Base-by-base conservation (phyloP, 108 stramenopile genomes). In the Asterionellopsis glacialis region DNA sequence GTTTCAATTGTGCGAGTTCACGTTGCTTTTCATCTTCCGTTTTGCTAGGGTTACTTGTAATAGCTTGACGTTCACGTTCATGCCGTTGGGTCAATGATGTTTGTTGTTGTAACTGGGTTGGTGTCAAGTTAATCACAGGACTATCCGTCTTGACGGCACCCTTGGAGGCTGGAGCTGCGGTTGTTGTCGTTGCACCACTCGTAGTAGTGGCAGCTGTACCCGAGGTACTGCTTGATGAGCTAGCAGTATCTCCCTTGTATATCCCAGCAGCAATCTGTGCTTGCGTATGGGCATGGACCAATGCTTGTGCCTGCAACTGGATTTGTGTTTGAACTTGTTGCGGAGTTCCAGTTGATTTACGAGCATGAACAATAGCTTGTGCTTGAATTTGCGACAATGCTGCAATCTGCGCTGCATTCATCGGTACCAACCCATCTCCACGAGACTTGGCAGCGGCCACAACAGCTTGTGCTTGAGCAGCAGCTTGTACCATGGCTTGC, bases 401-500 rank as follows among this genome's bases (percentile, higher is more conserved):
- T 15, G 68, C 54, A 55, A 91, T 84, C 57, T 91, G 86, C 13
- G 79, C 72, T 14, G 81, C 64, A 41, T 59, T 80, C 68, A 74
- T 72, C 14, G 69, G 66, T 18, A 85, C 83, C 18, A 91, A 66
- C 1, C 85, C 85, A 60, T 83, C 87, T 22, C 86, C 86, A 14
- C 84, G 57, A 33, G 82, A 70, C 59, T 91, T 91, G 63, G 87
- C 87, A n/a, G 90, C 90, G 0, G 86, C 84, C 11, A 91, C 90
- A 6, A 91, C 90, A 10, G 90, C 90, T 72, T 91, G 90, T 0
- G 90, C 90, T 64, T 91, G 90, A 10, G 90, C 90, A 11, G 90
- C 90, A 33, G 86, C 84, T 65, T 91, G 90, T 0, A 88, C 87
- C 90, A 91, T 91, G 41, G 90, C 90, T 65, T 91, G 87, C 5